Base-by-base conservation (phyloP, 1,139 yeast species). In the Nadsonia commutata region DNA sequence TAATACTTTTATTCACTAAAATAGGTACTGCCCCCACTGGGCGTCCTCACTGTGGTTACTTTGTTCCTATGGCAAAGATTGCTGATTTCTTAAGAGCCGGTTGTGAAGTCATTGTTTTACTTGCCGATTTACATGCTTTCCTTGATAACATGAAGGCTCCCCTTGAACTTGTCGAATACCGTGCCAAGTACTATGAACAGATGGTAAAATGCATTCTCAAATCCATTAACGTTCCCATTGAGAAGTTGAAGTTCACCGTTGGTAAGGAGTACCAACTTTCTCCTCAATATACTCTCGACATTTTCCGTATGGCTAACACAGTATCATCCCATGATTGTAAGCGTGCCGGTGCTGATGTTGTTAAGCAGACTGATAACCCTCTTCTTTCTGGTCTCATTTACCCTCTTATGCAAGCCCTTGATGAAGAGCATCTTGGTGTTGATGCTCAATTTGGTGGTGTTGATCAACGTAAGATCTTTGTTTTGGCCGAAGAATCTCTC, bases 281-380 rank as follows among this genome's bases (percentile, higher is more conserved):
- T 19, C 72, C 78, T 11, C 76, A 81, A 36, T 93, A 83, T 68
- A 81, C 94, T 18, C 60, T 93, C 77, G 99, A 93, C 57, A 66
- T 90, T 43, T 93, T 86, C 73, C 77, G 77, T 60, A 64, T 90
- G 58, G 74, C 93, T 40, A 88, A 90, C 60, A 63, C 69, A 39
- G 95, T 84, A 22, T 78, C 94, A 20, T 95, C 84, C 65, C 88
- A 90, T 60, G 97, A 88, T 59, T 96, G 97, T 52, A 85, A 85
- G 68, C 79, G 98, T 63, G 99, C 99, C 1, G 99, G 99, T 60
- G 98, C 99, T 13, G 99, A 93, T 64, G 99, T 93, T 46, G 99
- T 93, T 50, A 93, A 93, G 64, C 98, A 93, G 67, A 96, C 88
- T 43, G 78, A 85, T 39, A 86, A 86, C 63, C 98, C 98, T 31